phyloP scores from a whole-genome alignment of 2,329 filamentous ascomycete species.

The Trichoderma sp. region DNA sequence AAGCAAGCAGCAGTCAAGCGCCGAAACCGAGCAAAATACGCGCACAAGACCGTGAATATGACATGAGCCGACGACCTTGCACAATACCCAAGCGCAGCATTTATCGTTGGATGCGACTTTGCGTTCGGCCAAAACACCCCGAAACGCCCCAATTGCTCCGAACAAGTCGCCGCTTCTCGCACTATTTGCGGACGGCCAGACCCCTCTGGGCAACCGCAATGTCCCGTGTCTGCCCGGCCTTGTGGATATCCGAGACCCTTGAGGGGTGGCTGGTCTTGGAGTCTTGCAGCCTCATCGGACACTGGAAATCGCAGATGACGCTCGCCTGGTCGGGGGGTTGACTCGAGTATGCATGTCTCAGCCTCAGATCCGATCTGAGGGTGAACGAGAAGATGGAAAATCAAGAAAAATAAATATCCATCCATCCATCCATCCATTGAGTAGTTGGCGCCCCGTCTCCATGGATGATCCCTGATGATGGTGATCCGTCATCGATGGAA shows the following conservation, averaged over 20 bases:
- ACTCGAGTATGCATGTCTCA: not conserved
- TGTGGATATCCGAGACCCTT: conserved; percentile 4
- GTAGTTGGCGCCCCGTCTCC: conserved; percentile 7
- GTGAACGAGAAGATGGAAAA: not conserved
- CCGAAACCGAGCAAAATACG: not conserved
- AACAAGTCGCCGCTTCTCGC: not conserved
- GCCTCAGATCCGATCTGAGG: not conserved
- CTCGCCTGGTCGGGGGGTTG: not conserved
- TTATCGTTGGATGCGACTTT: not conserved
- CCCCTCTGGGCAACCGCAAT: conserved; percentile 2
- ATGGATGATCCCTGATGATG: conserved; percentile 17
- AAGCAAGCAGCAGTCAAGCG: not conserved
- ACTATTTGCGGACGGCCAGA: not conserved
- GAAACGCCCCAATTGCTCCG: conserved; percentile 7
- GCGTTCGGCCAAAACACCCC: not conserved
- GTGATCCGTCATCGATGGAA: not conserved
- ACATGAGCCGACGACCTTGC: not conserved
- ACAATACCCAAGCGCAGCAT: not conserved
- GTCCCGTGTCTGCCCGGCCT: not conserved
- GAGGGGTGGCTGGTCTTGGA: not conserved
- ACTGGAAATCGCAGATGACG: conserved; percentile 4
- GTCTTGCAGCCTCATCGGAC: conserved; percentile 7
- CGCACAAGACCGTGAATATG: not conserved
- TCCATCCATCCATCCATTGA: not conserved
- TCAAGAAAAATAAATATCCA: not conserved